A percentile compares a stretch with the other conserved stretches of the same genome.
Conservation (phyloP, 306 rosid genomes). For the Pterocarpus macrocarpus region DNA sequence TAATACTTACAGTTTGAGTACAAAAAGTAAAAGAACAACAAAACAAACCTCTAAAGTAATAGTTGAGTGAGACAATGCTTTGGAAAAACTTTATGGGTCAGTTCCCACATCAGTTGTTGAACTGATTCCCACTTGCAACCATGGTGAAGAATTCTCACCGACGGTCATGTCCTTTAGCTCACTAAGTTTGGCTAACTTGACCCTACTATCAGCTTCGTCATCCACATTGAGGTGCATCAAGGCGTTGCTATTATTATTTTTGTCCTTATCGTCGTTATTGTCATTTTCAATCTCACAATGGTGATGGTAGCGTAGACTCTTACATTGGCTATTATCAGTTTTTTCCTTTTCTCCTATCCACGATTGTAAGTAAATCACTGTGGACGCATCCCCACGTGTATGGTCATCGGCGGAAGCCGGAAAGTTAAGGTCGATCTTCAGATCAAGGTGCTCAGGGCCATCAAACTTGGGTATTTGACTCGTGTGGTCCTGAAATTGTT, state of each 20-base stretch:
- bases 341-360: slow-evolving; percentile 56
- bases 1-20: too few relatives aligned
- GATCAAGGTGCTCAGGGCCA: slow-evolving; percentile 62
- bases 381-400: slow-evolving; percentile 44
- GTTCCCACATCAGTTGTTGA: slow-evolving; percentile 71
- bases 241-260: slow-evolving; percentile 43
- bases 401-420: slow-evolving; percentile 66
- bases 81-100: slow-evolving; percentile 33
- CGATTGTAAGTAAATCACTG: slow-evolving; percentile 69
- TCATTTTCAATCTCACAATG: slow-evolving; percentile 20
- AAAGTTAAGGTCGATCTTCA: slow-evolving; percentile 85
- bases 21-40: too few relatives aligned
- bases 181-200: slow-evolving; percentile 85
- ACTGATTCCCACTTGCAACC: slow-evolving; percentile 96
- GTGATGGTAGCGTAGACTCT: slow-evolving; percentile 25
- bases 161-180: slow-evolving; percentile 76
- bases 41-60: too few relatives aligned
- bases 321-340: slow-evolving; percentile 39
- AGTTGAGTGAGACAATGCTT: too few relatives aligned
- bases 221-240: slow-evolving; percentile 60
- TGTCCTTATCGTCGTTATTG: slow-evolving; percentile 37
- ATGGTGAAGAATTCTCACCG: slow-evolving; percentile 77
- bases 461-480: slow-evolving; percentile 64
- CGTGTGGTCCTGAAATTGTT: slow-evolving; percentile 70
- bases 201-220: slow-evolving; percentile 81